phyloP scores from a whole-genome alignment of 2,329 filamentous ascomycete species.

The Beauveria asiatica region DNA sequence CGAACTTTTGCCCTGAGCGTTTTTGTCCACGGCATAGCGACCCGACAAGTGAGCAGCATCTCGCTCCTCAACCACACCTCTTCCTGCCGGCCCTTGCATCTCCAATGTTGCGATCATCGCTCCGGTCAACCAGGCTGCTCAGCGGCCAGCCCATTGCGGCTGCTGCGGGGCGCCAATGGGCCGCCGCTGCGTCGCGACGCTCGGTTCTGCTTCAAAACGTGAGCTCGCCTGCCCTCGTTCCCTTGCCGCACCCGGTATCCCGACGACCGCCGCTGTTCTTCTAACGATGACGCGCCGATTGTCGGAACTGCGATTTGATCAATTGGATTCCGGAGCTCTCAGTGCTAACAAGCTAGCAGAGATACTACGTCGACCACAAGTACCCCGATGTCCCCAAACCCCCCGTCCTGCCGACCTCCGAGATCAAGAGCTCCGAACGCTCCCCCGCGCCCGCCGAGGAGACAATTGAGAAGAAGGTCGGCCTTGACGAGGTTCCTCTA shows the following conservation, averaged over 20 bases:
- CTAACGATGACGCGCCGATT: not conserved
- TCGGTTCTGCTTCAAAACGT: conserved; percentile 16
- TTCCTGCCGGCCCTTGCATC: conserved; percentile 35
- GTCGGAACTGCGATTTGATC: not conserved
- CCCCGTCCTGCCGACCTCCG: conserved; percentile 44
- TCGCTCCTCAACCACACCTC: conserved; percentile 19
- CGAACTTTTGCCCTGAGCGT: conserved; percentile 37
- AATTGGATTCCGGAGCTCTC: too few relatives aligned
- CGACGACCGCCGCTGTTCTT: not conserved
- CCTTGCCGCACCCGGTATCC: not conserved
- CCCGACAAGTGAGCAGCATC: conserved; percentile 13
- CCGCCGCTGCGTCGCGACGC: conserved; percentile 29
- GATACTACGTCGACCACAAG: conserved; percentile 47
- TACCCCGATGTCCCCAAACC: conserved; percentile 43
- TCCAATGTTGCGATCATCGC: conserved; percentile 62
- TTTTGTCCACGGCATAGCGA: conserved; percentile 28
- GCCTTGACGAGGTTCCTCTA: conserved; percentile 29
- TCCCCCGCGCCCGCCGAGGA: conserved; percentile 30
- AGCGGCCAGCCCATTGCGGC: conserved; percentile 45
- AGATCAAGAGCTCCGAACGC: conserved; percentile 41
- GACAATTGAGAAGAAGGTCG: conserved; percentile 29
- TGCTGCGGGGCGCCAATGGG: conserved; percentile 51
- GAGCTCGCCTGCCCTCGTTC: not conserved
- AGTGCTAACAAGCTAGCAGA: conserved; percentile 28
- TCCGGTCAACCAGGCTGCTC: conserved; percentile 55